Conservation (phyloP, 176 grass and related monocot species). For the Chloris gayana region DNA sequence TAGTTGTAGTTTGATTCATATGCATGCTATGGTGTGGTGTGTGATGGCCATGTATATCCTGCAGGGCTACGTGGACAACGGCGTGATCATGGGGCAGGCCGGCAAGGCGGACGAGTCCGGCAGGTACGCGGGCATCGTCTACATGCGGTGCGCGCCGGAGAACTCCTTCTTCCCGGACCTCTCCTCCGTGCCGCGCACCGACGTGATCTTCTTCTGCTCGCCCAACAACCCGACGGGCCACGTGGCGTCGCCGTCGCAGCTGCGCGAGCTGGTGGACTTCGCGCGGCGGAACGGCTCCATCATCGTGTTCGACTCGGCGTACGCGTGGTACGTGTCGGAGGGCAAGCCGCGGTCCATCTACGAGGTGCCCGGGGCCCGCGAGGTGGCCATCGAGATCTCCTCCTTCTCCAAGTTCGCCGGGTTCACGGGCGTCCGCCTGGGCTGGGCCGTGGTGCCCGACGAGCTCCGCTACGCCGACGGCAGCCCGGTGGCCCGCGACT, state of each 20-base stretch:
- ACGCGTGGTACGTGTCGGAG: constrained; percentile 61
- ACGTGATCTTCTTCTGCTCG: constrained; percentile 98
- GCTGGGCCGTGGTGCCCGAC: constrained; percentile 80
- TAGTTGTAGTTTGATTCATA: too few relatives aligned
- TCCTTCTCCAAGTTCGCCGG: constrained; percentile 96
- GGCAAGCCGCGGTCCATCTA: constrained; percentile 69
- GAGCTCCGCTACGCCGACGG: constrained; percentile 80
- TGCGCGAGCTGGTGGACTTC: constrained; percentile 71
- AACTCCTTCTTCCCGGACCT: constrained; percentile 91
- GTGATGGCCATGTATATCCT: not conserved
- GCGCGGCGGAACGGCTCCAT: constrained; percentile 87
- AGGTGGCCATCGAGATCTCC: constrained; percentile 96
- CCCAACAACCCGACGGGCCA: constrained; percentile 96
- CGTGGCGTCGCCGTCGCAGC: constrained; percentile 63
- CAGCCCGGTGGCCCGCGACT: constrained; percentile 56
- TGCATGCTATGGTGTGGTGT: too few relatives aligned
- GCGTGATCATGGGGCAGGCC: constrained; percentile 88
- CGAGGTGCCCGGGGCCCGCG: constrained; percentile 81
- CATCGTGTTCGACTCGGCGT: constrained; percentile 82
- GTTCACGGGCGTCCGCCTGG: constrained; percentile 85
- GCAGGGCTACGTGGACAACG: constrained; percentile 84
- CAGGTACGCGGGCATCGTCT: constrained; percentile 67
- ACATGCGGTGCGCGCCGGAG: constrained; percentile 81
- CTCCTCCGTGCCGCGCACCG: constrained; percentile 60
- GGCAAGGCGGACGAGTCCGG: constrained; percentile 43